A percentile compares a stretch with the other conserved stretches of the same genome.
phyloP scores from a whole-genome alignment of 805 yeast genomes.

The Hanseniaspora lachancei region DNA sequence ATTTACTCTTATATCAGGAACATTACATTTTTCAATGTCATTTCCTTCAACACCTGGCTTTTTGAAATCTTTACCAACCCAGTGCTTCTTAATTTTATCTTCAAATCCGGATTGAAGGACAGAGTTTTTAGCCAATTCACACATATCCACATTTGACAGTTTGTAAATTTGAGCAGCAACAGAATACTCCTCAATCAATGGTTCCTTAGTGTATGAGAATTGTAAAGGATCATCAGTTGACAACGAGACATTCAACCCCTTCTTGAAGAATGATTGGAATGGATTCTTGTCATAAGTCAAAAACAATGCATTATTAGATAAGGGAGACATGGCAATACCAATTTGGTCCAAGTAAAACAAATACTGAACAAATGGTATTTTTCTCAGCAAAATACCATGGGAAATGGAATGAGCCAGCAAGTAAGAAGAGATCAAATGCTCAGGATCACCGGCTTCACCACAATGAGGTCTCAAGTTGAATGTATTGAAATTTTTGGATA shows the following conservation, averaged over 20 bases:
- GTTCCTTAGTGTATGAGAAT: constrained; percentile 92
- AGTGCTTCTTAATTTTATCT: constrained; percentile 67
- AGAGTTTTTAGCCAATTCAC: constrained; percentile 88
- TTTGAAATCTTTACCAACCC: constrained; percentile 66
- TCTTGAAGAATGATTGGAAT: constrained; percentile 74
- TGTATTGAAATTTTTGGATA: constrained; percentile 63
- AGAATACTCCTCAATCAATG: constrained; percentile 91
- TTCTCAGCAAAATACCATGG: constrained; percentile 87
- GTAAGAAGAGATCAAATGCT: constrained; percentile 82
- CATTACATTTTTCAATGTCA: constrained; percentile 86
- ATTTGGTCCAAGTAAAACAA: constrained; percentile 86
- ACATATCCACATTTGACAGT: constrained; percentile 88
- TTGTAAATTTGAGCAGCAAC: constrained; percentile 97
- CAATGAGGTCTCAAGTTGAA: constrained; percentile 95
- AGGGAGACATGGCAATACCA: constrained; percentile 96
- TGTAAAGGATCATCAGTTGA: constrained; percentile 97
- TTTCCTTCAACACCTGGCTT: constrained; percentile 62
- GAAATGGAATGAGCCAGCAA: constrained; percentile 83
- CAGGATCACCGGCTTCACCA: constrained; percentile 99
- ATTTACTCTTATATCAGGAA: constrained; percentile 74
- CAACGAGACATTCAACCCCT: constrained; percentile 86
- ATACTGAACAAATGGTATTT: constrained; percentile 89
- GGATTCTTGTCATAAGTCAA: constrained; percentile 96
- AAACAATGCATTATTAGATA: constrained; percentile 90
- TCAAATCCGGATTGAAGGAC: constrained; percentile 94